These are phyloP conservation scores for Echium plantagineum DNA, from an alignment of 257 asterid genomes.

Conservation along the genomic window DNA sequence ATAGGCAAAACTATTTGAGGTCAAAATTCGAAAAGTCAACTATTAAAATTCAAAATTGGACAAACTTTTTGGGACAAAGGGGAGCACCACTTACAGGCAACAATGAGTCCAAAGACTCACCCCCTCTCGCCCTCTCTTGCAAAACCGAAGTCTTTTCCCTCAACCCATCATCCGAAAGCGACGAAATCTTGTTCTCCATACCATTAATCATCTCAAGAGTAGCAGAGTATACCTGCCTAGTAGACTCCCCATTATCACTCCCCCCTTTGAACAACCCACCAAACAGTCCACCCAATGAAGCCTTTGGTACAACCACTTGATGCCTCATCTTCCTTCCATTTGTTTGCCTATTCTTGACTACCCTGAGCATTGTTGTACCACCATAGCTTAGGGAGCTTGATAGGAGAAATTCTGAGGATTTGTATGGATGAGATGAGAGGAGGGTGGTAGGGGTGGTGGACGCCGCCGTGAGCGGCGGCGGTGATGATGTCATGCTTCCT, in stretches of 20 bases:
- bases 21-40: too few species aligned
- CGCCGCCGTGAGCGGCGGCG: too few species aligned
- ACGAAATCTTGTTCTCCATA: constrained; percentile 60
- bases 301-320: constrained; percentile 21
- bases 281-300: constrained; percentile 79
- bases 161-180: constrained; percentile 65
- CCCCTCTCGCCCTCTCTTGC: constrained; percentile 54
- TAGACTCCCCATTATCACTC: constrained; percentile 71
- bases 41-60: not conserved
- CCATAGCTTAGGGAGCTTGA: not conserved
- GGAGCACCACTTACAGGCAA: constrained; percentile 50
- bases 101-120: constrained; percentile 70
- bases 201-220: constrained; percentile 52
- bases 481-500: not conserved
- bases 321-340: constrained; percentile 10
- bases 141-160: constrained; percentile 61
- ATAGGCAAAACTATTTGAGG: too few species aligned
- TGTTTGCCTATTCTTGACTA: constrained; percentile 11
- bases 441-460: not conserved
- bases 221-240: constrained; percentile 48
- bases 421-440: not conserved
- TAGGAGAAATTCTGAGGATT: not conserved
- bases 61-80: too few species aligned
- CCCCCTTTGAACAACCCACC: constrained; percentile 71
- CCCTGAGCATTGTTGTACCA: not conserved